Percentiles rank a stretch among this genome's conserved stretches.
Evolutionary conservation across 352 stramenopile genomes (phyloP).

Genomic region (Phytophthora citrophthora): DNA sequence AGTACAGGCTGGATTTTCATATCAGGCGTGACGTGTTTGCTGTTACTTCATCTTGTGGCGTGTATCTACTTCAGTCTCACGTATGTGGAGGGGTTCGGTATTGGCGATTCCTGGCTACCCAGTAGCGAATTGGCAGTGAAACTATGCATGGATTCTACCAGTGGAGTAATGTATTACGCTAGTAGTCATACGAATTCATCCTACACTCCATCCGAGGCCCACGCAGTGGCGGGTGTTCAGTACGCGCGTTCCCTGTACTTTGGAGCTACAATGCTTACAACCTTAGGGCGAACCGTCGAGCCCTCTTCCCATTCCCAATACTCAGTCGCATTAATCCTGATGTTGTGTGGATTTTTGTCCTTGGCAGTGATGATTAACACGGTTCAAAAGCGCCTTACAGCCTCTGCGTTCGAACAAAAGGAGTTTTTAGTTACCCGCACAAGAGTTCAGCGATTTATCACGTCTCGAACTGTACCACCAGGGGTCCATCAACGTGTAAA

Average conservation of each 20-base stretch:
- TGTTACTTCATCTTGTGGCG: conserved; percentile 39
- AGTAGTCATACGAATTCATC: conserved; percentile 3
- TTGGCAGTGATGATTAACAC: conserved; percentile 47
- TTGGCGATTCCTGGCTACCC: conserved; percentile 32
- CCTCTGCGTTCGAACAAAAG: conserved; percentile 62
- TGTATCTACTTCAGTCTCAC: conserved; percentile 45
- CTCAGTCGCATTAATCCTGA: conserved; percentile 41
- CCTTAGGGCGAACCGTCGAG: conserved; percentile 48
- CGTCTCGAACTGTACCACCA: conserved; percentile 45
- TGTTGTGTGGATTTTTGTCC: conserved; percentile 52
- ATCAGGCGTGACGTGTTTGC: conserved; percentile 14
- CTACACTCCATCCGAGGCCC: conserved; percentile 8
- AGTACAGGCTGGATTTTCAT: conserved; percentile 13
- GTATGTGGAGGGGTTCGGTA: conserved; percentile 43
- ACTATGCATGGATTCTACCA: background rate
- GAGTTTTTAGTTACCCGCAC: conserved; percentile 62
- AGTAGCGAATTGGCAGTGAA: conserved; percentile 22
- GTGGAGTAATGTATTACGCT: conserved; percentile 4
- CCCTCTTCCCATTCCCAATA: conserved; percentile 42
- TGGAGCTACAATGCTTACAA: conserved; percentile 51
- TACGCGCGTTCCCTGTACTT: conserved; percentile 55
- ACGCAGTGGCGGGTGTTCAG: conserved; percentile 25
- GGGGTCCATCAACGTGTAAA: conserved; percentile 60
- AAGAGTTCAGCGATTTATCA: conserved; percentile 61
- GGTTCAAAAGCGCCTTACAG: conserved; percentile 57